phyloP scores from a whole-genome alignment of 495 filamentous ascomycete genomes.

The Trichoderma virens region DNA sequence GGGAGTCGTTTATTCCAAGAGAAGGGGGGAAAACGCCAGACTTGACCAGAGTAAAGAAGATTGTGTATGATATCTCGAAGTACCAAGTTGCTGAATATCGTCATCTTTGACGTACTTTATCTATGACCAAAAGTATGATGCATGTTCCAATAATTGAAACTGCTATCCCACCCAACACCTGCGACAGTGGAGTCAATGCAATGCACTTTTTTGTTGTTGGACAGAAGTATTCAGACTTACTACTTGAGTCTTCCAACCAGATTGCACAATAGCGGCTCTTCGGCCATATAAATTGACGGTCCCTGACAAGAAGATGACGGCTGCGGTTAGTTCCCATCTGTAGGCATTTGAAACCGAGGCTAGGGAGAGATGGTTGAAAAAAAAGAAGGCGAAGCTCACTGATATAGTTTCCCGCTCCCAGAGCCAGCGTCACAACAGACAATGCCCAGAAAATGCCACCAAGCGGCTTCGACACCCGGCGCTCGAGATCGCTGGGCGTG shows the following conservation, averaged over 20 bases:
- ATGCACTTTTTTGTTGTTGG: neutral
- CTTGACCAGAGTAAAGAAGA: neutral
- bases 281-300: slow-evolving; percentile 79
- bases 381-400: slow-evolving; percentile 24
- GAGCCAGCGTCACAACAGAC: slow-evolving; percentile 62
- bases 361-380: neutral
- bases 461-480: slow-evolving; percentile 69
- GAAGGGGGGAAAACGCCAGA: no score
- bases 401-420: slow-evolving; percentile 81
- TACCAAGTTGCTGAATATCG: neutral
- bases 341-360: neutral
- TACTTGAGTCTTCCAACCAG: slow-evolving; percentile 84
- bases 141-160: slow-evolving; percentile 64
- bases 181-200: neutral
- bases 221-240: slow-evolving; percentile 35
- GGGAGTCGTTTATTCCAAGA: no score
- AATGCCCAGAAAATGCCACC: slow-evolving; percentile 85
- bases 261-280: slow-evolving; percentile 78
- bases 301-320: slow-evolving; percentile 22
- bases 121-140: slow-evolving; percentile 4
- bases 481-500: slow-evolving; percentile 60
- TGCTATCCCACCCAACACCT: slow-evolving; percentile 71
- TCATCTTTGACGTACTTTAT: slow-evolving; percentile 3
- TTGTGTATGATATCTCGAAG: neutral
- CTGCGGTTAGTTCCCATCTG: no score